Base-by-base conservation (phyloP, 2,329 filamentous ascomycete genomes). In the Aureobasidium zeae region DNA sequence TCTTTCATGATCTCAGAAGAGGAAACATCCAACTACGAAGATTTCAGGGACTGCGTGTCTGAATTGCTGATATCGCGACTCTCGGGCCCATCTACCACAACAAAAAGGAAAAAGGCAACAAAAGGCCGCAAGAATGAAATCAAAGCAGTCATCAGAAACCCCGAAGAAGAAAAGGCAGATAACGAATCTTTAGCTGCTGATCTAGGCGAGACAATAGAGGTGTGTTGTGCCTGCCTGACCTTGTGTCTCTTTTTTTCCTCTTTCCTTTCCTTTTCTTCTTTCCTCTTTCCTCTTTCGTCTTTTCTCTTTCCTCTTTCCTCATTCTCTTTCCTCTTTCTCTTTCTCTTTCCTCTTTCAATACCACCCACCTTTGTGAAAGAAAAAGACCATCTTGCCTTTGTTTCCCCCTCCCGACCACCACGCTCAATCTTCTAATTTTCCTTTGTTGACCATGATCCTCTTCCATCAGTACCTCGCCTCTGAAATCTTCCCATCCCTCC, bases 191-290 rank as follows among this genome's bases (percentile, higher is more conserved):
- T 42, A 21, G 75, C 74, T 4, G 80, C 82, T 52, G 84, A 88
- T 44, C 64, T 91, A 16, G 75, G 77, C 19, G 86, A 93, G 1
- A 93, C 93, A 62, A 78, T 84, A 43, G 79, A 88, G 53, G 74
- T 77, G 65, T 28, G 55, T 45, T 10, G 10, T 9, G 28, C 7
- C 2, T n/a, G n/a, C n/a, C n/a, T 7, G 13, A 16, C 3, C 10
- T 10, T 17, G 2, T 15, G 9, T 29, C 16, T 13, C 13, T 7
- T 31, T 31, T 9, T 1, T 11, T 21, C 8, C 3, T 21, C 8
- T n/a, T n/a, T n/a, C n/a, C n/a, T n/a, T n/a, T n/a, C n/a, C n/a
- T n/a, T n/a, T n/a, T n/a, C n/a, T n/a, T n/a, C n/a, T n/a, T n/a
- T n/a, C n/a, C n/a, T n/a, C n/a, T n/a, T n/a, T n/a, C n/a, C n/a